Conservation (phyloP, 257 asterid species). For the Scutellaria baicalensis region DNA sequence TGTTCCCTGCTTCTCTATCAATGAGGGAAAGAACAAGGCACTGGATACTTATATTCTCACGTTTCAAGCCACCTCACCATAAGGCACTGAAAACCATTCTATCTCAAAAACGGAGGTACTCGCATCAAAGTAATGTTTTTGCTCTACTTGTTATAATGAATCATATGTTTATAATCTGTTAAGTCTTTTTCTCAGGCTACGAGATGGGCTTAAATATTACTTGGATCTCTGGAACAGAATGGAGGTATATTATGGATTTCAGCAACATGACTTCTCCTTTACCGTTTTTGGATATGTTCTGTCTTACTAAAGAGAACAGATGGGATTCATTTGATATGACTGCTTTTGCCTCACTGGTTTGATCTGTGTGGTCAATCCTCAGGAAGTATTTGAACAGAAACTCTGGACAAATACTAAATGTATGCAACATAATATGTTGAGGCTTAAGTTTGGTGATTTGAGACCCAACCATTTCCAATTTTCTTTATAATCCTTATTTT, state of each 20-base stretch:
- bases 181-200: constrained; percentile 43
- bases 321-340: not conserved
- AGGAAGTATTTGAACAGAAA: not conserved
- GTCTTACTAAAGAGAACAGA: not conserved
- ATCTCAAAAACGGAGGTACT: constrained; percentile 71
- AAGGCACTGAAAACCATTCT: constrained; percentile 65
- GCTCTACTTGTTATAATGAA: not conserved
- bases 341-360: not conserved
- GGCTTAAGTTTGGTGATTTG: not conserved
- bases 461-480: not conserved
- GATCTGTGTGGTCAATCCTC: not conserved
- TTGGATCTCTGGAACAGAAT: constrained; percentile 35
- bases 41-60: constrained; percentile 66
- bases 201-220: constrained; percentile 50
- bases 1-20: constrained; percentile 73
- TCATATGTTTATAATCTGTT: constrained; percentile 3
- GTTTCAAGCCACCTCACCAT: constrained; percentile 56
- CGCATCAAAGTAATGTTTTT: constrained; percentile 13
- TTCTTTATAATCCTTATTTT: not conserved
- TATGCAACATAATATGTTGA: not conserved
- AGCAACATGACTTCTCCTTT: not conserved
- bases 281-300: not conserved
- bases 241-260: constrained; percentile 37
- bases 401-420: not conserved
- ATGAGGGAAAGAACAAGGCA: constrained; percentile 56